Evolutionary conservation across 345 rosid species (phyloP), one percentile per base, ranked within the genome.

Genomic region (Brassica juncea): DNA sequence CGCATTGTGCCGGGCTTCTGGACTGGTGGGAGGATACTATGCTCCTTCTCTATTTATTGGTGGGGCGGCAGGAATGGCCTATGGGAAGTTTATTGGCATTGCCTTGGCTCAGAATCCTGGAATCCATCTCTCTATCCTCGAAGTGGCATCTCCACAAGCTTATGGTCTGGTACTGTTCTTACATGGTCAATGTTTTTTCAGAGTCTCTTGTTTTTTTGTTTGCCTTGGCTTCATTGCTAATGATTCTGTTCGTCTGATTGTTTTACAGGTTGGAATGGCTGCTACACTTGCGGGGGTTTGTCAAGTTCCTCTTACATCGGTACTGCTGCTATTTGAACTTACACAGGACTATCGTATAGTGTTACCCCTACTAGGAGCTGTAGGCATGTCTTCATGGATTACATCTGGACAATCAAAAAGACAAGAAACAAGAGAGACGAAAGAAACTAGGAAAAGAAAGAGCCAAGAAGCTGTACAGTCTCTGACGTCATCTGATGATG

Each of bases 221-320:
- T 32, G 16, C 57, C 8, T 5, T 67, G 66, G 83, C 76, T 70
- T 80, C 67, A 64, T 42, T n/a, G 30, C 67, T 25, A 57, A 75
- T 70, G 28, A 49, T 12, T 44, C 1, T 68, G 49, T 16, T 55
- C 3, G 25, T 42, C 68, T 64, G 30, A 63, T 81, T 76, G 74
- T 77, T 52, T 65, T 71, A 85, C 89, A 92, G 98, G 98, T 94
- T 66, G 97, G 98, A 73, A 94, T 94, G 98, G 98, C 98, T 71
- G 97, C 98, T 79, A 92, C 97, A 68, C 97, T 94, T 78, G 97
- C 97, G 9, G 98, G 98, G 75, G 98, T 94, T 62, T 94, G 98
- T 82, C 97, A 94, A 80, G 98, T 94, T 68, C 97, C 98, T 75
- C 98, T 94, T 80, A 94, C 98, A 57, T 82, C 98, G 1, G 98